Conservation (phyloP, 306 rosid genomes). For the Prunus davidiana region DNA sequence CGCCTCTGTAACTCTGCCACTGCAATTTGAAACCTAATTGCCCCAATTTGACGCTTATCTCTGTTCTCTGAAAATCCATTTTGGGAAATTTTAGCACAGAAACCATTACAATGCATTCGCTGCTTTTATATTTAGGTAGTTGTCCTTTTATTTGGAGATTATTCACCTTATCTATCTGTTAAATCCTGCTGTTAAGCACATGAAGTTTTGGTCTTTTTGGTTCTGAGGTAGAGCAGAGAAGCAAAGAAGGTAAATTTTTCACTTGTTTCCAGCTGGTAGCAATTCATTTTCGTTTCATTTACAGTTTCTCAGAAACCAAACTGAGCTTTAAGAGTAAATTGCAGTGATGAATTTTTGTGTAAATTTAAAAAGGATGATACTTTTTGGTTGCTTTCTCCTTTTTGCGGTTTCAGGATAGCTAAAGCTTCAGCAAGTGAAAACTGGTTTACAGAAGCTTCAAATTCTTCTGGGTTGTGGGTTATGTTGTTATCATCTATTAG, state of each 20-base stretch:
- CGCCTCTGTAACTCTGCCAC: background rate
- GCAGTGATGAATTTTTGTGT: background rate
- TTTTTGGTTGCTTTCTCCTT: background rate
- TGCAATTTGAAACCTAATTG: slow-evolving; percentile 1
- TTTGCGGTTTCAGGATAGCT: background rate
- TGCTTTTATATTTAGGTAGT: background rate
- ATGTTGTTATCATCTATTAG: slow-evolving; percentile 2
- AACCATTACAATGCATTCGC: background rate
- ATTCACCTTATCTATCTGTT: background rate
- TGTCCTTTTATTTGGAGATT: background rate
- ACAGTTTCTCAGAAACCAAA: background rate
- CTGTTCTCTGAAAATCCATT: too few relatives aligned
- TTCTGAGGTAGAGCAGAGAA: background rate
- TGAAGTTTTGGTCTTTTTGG: background rate
- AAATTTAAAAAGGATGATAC: background rate
- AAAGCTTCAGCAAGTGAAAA: background rate
- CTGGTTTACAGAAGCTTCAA: background rate
- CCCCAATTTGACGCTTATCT: background rate
- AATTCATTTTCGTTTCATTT: background rate
- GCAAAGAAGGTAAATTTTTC: background rate
- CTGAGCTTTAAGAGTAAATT: background rate
- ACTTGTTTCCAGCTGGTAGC: background rate
- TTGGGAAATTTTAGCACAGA: background rate
- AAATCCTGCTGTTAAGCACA: background rate
- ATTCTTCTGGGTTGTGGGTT: slow-evolving; percentile 10